Evolutionary conservation across 2,329 filamentous ascomycete genomes (phyloP).

Genomic region (Aspergillus japonicus): DNA sequence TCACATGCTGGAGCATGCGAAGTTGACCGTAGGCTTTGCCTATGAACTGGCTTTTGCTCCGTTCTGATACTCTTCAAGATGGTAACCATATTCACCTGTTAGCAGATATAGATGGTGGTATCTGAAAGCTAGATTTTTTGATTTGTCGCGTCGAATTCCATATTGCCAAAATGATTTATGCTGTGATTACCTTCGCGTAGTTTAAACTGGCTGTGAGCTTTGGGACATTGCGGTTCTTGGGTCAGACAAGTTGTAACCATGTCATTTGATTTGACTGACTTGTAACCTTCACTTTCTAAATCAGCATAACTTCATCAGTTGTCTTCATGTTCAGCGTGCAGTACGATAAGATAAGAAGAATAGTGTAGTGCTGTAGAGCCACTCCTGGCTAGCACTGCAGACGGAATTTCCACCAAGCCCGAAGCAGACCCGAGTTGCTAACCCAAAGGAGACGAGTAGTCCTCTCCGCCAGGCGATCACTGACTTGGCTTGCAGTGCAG

Average conservation of each 20-base stretch:
- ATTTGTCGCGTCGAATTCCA: no score
- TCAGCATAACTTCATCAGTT: no score
- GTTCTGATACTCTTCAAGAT: constrained; percentile 47
- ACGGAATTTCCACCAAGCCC: neutral
- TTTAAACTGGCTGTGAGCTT: no score
- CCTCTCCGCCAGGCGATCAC: constrained; percentile 5
- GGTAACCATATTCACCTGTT: neutral
- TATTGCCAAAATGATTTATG: no score
- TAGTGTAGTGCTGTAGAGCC: neutral
- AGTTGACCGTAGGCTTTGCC: constrained; percentile 76
- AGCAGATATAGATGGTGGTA: neutral
- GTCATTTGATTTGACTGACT: no score
- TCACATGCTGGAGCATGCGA: constrained; percentile 89
- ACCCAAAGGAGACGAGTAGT: constrained; percentile 1
- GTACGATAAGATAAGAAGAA: constrained; percentile 2
- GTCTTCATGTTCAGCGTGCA: no score
- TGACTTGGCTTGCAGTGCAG: neutral
- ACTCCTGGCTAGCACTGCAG: neutral
- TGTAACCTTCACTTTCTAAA: no score
- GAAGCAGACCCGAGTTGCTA: neutral
- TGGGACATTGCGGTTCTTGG: no score
- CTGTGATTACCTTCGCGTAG: no score
- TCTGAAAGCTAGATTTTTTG: no score
- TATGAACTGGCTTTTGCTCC: constrained; percentile 81
- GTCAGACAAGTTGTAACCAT: no score